Base-by-base conservation (phyloP, 495 filamentous ascomycete species). In the Aspergillus asperescens region DNA sequence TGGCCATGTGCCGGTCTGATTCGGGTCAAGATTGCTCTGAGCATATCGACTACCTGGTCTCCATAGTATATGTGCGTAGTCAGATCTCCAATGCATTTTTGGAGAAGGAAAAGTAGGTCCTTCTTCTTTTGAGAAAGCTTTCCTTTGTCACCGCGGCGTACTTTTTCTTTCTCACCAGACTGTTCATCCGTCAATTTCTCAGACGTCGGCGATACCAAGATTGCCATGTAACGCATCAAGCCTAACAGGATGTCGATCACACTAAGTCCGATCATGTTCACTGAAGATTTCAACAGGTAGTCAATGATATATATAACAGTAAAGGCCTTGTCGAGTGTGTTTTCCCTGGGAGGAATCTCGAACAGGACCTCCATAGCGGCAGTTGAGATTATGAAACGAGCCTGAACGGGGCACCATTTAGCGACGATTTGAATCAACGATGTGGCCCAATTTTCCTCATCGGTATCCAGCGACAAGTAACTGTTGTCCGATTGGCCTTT, bases 41-140 rank as follows among this genome's bases (percentile, higher is more conserved):
- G 83, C 87, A 95, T 95, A 62, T 96, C 91, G 3, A 85, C 81
- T 41, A 96, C 87, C 62, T 96, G 90, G 54, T 96, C 90, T 1
- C 87, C 85, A 65, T 96, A 96, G 67, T 96, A 96, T 12, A 92
- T 83, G 63, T 96, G 91, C 1, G 88, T 95, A 1, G 88, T 89
- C n/a, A 96, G 75, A 63, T 87, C 79, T 7, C 86, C 88, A 51
- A 95, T 90, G 65, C 84, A 90, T 54, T 80, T 76, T 58, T 89
- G 83, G 5, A 96, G 71, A 15, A 81, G 78, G 16, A 69, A 63
- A 32, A 92, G 75, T 12, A 94, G 71, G 47, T 81, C 72, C 43
- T 46, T 76, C 66, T 46, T 56, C 61, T 31, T 54, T 9, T 62
- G 55, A 4, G 80, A 81, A 6, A 80, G 65, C 15, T 68, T 55